phyloP scores from a whole-genome alignment of 306 rosid species.

The Begonia loranthoides region DNA sequence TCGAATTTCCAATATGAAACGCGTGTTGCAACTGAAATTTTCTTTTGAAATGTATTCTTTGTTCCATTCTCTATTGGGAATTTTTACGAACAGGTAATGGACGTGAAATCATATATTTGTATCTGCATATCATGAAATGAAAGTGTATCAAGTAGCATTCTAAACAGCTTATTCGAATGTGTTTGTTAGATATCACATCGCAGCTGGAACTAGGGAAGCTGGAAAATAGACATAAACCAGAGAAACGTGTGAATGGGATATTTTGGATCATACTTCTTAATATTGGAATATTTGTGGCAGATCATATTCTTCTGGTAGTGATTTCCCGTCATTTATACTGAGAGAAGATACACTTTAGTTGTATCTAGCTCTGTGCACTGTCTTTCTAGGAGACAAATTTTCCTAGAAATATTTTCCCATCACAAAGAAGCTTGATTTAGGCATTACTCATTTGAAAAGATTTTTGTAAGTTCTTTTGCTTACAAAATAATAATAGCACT shows the following conservation, averaged over 20 bases:
- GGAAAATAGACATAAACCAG: constrained; percentile 29
- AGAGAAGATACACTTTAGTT: too few relatives aligned
- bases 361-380: too few relatives aligned
- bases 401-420: too few relatives aligned
- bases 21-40: neutral
- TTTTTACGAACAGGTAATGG: constrained; percentile 27
- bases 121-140: neutral
- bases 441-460: too few relatives aligned
- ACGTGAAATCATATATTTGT: neutral
- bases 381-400: too few relatives aligned
- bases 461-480: too few relatives aligned
- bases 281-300: constrained; percentile 61
- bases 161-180: constrained; percentile 1
- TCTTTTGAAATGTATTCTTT: neutral
- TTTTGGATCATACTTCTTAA: constrained; percentile 80
- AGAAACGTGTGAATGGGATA: constrained; percentile 67
- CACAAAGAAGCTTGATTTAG: too few relatives aligned
- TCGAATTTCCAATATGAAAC: neutral
- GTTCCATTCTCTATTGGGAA: constrained; percentile 6
- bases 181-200: constrained; percentile 51
- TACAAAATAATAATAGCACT: too few relatives aligned
- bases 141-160: neutral
- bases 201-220: constrained; percentile 63
- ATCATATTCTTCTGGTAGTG: constrained; percentile 64
- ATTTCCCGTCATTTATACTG: neutral